A percentile compares a stretch with the other conserved stretches of the same genome.
Evolutionary conservation across 108 stramenopile species (phyloP).

Genomic region (Nitzschia putrida): DNA sequence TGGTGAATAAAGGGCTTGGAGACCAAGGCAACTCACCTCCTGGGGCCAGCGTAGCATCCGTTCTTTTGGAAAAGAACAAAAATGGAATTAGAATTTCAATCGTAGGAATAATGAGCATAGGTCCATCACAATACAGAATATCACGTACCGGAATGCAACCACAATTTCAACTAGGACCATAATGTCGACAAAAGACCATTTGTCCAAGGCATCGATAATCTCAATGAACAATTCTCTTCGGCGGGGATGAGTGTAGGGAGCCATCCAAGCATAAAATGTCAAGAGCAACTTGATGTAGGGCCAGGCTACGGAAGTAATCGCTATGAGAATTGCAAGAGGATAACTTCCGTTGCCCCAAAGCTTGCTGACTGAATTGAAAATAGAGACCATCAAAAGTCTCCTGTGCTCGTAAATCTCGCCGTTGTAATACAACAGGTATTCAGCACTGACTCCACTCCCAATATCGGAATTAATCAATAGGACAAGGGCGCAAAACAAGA

Average conservation of each 20-base stretch:
- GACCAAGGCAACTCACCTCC: too few species aligned
- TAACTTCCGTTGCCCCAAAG: conserved; percentile 38
- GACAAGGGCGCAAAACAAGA: conserved; percentile 6
- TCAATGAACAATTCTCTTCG: conserved; percentile 67
- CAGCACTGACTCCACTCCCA: conserved; percentile 39
- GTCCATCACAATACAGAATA: neutral
- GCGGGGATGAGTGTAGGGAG: conserved; percentile 33
- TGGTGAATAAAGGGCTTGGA: too few species aligned
- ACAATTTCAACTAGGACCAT: conserved; percentile 82
- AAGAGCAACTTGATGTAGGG: conserved; percentile 79
- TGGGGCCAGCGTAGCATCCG: too few species aligned
- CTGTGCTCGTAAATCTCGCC: conserved; percentile 13
- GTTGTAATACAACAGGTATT: conserved; percentile 20
- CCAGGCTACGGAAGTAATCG: conserved; percentile 50
- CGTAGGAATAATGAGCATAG: neutral
- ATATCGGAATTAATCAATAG: conserved; percentile 35
- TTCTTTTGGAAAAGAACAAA: too few species aligned
- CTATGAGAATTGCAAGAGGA: conserved; percentile 36
- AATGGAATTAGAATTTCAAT: too few species aligned
- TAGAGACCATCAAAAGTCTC: conserved; percentile 5
- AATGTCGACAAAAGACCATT: conserved; percentile 87
- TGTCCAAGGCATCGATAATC: conserved; percentile 72
- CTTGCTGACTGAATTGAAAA: conserved; percentile 32
- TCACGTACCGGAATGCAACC: conserved; percentile 71
- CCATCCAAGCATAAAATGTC: conserved; percentile 64